phyloP scores from a whole-genome alignment of 2,329 filamentous ascomycete genomes.

The Nectriaceae sp. region DNA sequence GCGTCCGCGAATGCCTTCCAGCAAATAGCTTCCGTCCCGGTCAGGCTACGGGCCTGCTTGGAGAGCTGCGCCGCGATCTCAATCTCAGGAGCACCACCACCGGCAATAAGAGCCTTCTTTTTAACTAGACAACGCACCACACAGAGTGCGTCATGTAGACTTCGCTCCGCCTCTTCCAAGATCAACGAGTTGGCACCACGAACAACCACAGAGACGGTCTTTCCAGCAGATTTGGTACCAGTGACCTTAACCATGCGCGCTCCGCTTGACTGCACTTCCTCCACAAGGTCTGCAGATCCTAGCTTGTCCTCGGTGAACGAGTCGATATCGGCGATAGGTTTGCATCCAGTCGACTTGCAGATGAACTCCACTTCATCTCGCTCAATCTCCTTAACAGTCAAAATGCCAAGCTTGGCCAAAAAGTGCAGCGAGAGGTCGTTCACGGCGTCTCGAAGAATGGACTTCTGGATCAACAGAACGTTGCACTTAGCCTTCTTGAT shows the following conservation, averaged over 20 bases:
- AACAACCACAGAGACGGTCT: constrained; percentile 93
- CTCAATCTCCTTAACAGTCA: constrained; percentile 97
- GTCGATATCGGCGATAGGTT: constrained; percentile 97
- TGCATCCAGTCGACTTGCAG: constrained; percentile 98
- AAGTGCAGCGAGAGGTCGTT: constrained; percentile 98
- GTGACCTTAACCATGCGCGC: constrained; percentile 94
- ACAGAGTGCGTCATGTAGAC: constrained; percentile 94
- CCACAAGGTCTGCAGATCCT: constrained; percentile 87
- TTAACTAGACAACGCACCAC: constrained; percentile 97
- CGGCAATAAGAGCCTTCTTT: constrained; percentile 98
- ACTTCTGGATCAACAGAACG: constrained; percentile 97
- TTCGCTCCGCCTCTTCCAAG: constrained; percentile 94
- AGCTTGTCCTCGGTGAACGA: constrained; percentile 99
- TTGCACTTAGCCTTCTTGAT: constrained; percentile 99
- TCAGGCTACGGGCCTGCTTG: constrained; percentile 78
- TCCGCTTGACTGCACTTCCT: constrained; percentile 85
- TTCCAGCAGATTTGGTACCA: constrained; percentile 79
- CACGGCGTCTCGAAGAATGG: constrained; percentile 94
- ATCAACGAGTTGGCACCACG: constrained; percentile 94
- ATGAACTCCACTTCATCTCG: constrained; percentile 98
- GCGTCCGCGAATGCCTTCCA: constrained; percentile 99
- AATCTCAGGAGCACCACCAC: constrained; percentile 94
- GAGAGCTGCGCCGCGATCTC: constrained; percentile 88
- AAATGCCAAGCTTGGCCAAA: constrained; percentile 93
- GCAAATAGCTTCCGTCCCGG: constrained; percentile 94